Evolutionary conservation across 305 asterid species (phyloP).

Genomic region (Fraxinus sp.): DNA sequence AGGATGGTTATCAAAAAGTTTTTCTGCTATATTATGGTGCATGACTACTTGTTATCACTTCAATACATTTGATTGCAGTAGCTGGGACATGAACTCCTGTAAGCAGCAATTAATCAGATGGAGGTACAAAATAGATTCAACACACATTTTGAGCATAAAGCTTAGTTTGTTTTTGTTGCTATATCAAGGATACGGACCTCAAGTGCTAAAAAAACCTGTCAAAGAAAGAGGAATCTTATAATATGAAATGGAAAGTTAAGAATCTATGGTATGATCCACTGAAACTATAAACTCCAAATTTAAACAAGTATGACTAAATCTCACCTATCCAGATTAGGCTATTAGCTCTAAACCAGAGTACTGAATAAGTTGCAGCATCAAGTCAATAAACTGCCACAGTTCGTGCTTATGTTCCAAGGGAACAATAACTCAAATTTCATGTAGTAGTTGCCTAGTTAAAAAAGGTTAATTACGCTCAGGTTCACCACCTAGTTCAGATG

Average conservation of each 20-base stretch:
- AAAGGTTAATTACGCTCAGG: not conserved
- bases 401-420: not conserved
- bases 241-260: not conserved
- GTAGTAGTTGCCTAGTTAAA: not conserved
- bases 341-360: not conserved
- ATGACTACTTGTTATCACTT: not conserved
- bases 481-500: not conserved
- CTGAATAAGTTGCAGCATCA: not conserved
- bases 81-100: constrained; percentile 3
- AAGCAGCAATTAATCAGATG: not conserved
- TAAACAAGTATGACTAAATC: not conserved
- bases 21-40: not conserved
- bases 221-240: not conserved
- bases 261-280: not conserved
- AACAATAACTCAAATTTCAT: not conserved
- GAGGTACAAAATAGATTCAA: not conserved
- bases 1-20: not conserved
- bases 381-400: not conserved
- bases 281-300: not conserved
- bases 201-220: not conserved
- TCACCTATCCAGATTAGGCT: not conserved
- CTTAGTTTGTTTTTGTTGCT: not conserved
- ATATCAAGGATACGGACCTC: not conserved
- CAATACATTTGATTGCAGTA: not conserved
- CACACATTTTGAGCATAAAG: not conserved